Conservation (phyloP, 805 yeast species). For the Wickerhamiella occidentalis region DNA sequence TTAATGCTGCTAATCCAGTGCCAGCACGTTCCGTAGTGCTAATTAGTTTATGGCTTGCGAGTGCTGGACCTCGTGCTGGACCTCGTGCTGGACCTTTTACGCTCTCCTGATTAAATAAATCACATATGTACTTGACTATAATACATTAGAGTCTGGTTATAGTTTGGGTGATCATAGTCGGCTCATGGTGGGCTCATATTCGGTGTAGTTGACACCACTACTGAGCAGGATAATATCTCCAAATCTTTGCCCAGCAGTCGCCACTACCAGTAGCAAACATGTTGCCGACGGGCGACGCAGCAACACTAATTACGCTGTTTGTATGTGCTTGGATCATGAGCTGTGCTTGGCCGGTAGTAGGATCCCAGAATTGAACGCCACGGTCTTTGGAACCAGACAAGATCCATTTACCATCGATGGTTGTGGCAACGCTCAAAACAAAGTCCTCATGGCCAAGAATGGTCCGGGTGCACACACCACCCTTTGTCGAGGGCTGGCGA, state of each 20-base stretch:
- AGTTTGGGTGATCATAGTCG: too few relatives aligned
- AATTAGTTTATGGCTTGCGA: too few relatives aligned
- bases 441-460: constrained; percentile 94
- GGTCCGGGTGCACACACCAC: constrained; percentile 66
- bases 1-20: too few relatives aligned
- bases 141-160: neutral
- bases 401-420: constrained; percentile 85
- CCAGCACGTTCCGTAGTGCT: too few relatives aligned
- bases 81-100: too few relatives aligned
- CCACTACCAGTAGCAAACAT: constrained; percentile 96
- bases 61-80: too few relatives aligned
- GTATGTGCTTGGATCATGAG: constrained; percentile 95
- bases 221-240: constrained; percentile 43
- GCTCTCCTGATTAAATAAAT: too few relatives aligned
- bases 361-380: constrained; percentile 96
- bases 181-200: neutral
- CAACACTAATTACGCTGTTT: constrained; percentile 88
- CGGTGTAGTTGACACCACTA: neutral
- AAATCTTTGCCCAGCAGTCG: constrained; percentile 92
- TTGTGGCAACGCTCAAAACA: constrained; percentile 84
- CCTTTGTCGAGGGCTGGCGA: constrained; percentile 28
- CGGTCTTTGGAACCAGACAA: constrained; percentile 93
- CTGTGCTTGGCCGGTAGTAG: constrained; percentile 77
- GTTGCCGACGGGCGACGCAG: constrained; percentile 77
- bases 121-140: neutral